These are phyloP conservation scores for Amniculicola lignicola DNA, from an alignment of 495 filamentous ascomycete species.

Conservation along the genomic window DNA sequence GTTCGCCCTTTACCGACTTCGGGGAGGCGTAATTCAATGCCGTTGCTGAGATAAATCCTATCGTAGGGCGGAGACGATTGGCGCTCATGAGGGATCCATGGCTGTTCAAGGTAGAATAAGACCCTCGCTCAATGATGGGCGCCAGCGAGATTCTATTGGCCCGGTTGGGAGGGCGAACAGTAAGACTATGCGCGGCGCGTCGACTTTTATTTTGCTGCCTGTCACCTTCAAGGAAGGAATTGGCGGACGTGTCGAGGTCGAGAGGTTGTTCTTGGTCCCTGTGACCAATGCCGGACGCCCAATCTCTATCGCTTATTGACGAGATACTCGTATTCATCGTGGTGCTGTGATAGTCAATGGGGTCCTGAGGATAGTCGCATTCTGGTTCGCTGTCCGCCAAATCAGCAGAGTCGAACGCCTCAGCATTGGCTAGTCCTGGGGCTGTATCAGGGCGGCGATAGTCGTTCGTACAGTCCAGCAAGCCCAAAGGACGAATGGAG, in stretches of 20 bases:
- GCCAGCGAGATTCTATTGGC: conserved; percentile 16
- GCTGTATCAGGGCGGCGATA: not conserved
- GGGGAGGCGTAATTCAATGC: no score
- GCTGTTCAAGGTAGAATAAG: conserved; percentile 20
- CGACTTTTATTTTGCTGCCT: conserved; percentile 1
- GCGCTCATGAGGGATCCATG: conserved; percentile 1
- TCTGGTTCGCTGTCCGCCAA: not conserved
- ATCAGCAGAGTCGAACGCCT: not conserved
- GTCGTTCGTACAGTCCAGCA: conserved; percentile 4
- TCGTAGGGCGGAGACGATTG: no score
- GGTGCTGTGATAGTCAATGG: conserved; percentile 2
- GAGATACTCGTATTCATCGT: not conserved
- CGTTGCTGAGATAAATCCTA: no score
- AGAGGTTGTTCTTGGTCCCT: no score
- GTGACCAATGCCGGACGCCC: no score
- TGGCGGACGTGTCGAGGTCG: no score
- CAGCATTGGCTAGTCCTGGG: conserved; percentile 5
- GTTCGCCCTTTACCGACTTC: no score
- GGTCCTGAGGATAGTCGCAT: not conserved
- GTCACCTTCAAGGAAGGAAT: no score
- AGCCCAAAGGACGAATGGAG: not conserved
- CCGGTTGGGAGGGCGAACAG: conserved; percentile 17
- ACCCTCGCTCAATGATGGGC: conserved; percentile 26
- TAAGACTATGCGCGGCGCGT: conserved; percentile 6
- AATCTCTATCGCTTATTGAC: no score